A percentile compares a stretch with the other conserved stretches of the same genome.
phyloP scores from a whole-genome alignment of 257 asterid species.

The Haberlea rhodopensis region DNA sequence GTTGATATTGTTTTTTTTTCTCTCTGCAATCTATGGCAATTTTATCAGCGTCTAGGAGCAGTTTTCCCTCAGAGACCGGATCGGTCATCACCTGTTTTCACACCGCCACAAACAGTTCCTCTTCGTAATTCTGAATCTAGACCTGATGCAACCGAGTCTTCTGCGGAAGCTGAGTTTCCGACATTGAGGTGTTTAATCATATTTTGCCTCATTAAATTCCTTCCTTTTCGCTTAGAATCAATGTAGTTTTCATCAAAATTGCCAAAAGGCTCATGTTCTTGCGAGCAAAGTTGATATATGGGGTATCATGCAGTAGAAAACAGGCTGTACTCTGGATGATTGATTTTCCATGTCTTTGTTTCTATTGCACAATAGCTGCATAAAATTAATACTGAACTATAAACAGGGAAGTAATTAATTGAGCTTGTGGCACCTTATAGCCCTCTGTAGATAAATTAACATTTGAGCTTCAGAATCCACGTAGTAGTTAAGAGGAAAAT shows the following conservation, averaged over 20 bases:
- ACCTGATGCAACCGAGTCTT: slow-evolving; percentile 69
- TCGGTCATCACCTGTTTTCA: slow-evolving; percentile 82
- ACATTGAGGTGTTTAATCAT: slow-evolving; percentile 64
- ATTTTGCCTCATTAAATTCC: background rate
- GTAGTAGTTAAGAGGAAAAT: background rate
- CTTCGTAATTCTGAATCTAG: slow-evolving; percentile 65
- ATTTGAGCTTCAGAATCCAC: slow-evolving; percentile 11
- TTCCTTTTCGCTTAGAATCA: slow-evolving; percentile 1
- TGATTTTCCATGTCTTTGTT: slow-evolving; percentile 19
- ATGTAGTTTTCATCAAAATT: background rate
- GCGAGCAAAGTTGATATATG: slow-evolving; percentile 3
- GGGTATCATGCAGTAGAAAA: slow-evolving; percentile 5
- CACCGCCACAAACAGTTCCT: slow-evolving; percentile 93
- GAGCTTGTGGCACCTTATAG: slow-evolving; percentile 8
- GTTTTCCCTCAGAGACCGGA: slow-evolving; percentile 95
- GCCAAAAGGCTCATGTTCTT: slow-evolving; percentile 1
- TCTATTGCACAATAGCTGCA: slow-evolving; percentile 9
- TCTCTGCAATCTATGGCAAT: slow-evolving; percentile 28
- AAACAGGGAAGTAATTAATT: background rate
- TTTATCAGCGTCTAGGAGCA: slow-evolving; percentile 88
- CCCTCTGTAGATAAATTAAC: background rate
- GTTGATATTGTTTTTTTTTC: slow-evolving; percentile 17
- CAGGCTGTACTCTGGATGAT: slow-evolving; percentile 5
- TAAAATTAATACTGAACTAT: slow-evolving; percentile 4
- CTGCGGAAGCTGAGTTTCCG: slow-evolving; percentile 94